Base-by-base conservation (phyloP, 257 asterid species). In the Solanum ossicruentum region DNA sequence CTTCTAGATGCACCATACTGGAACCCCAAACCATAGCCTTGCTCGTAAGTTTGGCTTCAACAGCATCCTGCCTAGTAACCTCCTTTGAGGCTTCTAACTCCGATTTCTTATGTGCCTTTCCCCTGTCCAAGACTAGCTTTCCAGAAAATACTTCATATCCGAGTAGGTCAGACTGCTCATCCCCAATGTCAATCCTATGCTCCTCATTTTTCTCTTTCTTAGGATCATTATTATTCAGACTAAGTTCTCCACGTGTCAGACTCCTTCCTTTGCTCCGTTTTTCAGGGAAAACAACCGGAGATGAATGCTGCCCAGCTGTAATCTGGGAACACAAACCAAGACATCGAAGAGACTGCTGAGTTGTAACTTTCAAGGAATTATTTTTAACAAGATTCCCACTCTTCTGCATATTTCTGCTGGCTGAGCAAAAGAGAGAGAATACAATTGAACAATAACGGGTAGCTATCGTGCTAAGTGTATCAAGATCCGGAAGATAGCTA, bases 11-110 rank as follows among this genome's bases (percentile, higher is more conserved):
- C 88, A 97, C 84, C 88, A 95, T 88, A 67, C 89, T 86, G 75
- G 95, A 92, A 86, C 93, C 95, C 97, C 98, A 97, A 86, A 97
- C 82, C 89, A 97, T 84, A 26, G 99, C 98, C 88, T 93, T 95
- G 96, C 96, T 95, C 5, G 98, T 93, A 82, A 97, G 92, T 91
- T 93, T 97, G 84, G 96, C 95, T 89, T 97, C 97, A 80, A 95
- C 91, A 80, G 92, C 87, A 85, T 91, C 92, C 86, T 85, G 86
- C 84, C 87, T 87, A 56, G 88, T 79, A 84, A 86, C 90, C 75
- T 91, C 98, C 73, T 88, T 52, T 69, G 92, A 87, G 75, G 93
- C 87, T 89, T 90, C 91, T 61, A 83, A 54, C 83, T 92, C 97
- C 17, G 85, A 47, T 41, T 86, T 90, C 88, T 95, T 91, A 85